Percentiles rank a stretch among this genome's conserved stretches.
Evolutionary conservation across 805 yeast genomes (phyloP).

Genomic region (Komagataella kurtzmanii): DNA sequence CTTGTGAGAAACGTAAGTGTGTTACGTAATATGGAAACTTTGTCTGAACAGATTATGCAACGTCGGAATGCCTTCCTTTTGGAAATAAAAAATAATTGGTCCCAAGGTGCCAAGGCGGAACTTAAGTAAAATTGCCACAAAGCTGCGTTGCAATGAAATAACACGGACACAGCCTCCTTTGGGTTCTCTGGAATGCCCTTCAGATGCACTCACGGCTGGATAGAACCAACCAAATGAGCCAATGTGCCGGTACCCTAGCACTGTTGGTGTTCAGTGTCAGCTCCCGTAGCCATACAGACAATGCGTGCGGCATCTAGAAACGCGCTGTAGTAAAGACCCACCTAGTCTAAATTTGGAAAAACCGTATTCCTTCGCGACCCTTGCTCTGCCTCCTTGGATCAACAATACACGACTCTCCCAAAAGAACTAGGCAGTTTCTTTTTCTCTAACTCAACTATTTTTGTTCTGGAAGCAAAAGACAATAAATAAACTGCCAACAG

Average conservation of each 20-base stretch:
- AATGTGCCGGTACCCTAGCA: too few species aligned
- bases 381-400: neutral
- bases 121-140: neutral
- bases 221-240: too few species aligned
- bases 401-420: neutral
- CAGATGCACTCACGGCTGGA: too few species aligned
- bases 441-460: neutral
- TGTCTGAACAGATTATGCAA: neutral
- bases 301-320: neutral
- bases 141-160: neutral
- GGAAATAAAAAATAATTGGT: neutral
- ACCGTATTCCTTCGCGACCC: neutral
- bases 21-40: neutral
- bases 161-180: neutral
- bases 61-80: neutral
- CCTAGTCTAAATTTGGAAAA: neutral
- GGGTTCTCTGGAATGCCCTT: neutral
- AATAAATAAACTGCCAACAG: neutral
- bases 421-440: neutral
- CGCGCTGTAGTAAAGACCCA: neutral
- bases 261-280: too few species aligned
- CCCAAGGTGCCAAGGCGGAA: neutral
- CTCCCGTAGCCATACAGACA: too few species aligned
- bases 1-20: neutral
- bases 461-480: neutral